Base-by-base conservation (phyloP, 2,329 filamentous ascomycete genomes). In the Sclerotinia trifoliorum region DNA sequence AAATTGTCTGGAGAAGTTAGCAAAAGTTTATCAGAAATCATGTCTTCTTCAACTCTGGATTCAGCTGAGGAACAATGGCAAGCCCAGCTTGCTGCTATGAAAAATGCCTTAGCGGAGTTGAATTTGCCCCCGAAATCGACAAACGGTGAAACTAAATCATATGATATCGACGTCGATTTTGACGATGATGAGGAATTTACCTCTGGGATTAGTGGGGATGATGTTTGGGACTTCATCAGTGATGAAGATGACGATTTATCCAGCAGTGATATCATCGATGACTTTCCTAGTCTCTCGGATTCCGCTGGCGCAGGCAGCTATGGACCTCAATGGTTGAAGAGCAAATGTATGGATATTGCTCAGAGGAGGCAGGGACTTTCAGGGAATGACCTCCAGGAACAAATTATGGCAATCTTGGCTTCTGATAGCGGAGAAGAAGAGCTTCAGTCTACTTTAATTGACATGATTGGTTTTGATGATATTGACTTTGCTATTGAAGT, bases 171-270 rank as follows among this genome's bases (percentile, higher is more conserved):
- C 66, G 80, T 89, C 48, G 83, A 89, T 55, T 80, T 89, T 63
- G 88, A 91, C 70, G 87, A 92, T 11, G 89, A 92, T 49, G 82
- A 85, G 42, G 82, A 83, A 39, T 70, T 75, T 55, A 73, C 72
- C 19, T 85, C 84, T 2, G 86, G 86, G 6, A 87, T 85, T 55
- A 87, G 85, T 24, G 86, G 87, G 6, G 91, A 94, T 69, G 93
- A 97, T 79, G 89, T 97, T 13, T 97, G 94, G 94, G 94, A 97
- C 77, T 88, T 96, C 69, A 92, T 96, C 75, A 93, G 89, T 69
- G 90, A 94, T 63, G 85, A 85, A 61, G 89, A 90, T 32, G 87
- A 88, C 26, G 89, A 89, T 67, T 83, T 85, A 10, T 83, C 85
- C 77, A 90, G 86, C 75, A 90, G 88, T 73, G 91, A 91, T 70